A percentile compares a stretch with the other conserved stretches of the same genome.
Evolutionary conservation across 768 basidiomycete species (phyloP).

Genomic region (Boletellus sp.): DNA sequence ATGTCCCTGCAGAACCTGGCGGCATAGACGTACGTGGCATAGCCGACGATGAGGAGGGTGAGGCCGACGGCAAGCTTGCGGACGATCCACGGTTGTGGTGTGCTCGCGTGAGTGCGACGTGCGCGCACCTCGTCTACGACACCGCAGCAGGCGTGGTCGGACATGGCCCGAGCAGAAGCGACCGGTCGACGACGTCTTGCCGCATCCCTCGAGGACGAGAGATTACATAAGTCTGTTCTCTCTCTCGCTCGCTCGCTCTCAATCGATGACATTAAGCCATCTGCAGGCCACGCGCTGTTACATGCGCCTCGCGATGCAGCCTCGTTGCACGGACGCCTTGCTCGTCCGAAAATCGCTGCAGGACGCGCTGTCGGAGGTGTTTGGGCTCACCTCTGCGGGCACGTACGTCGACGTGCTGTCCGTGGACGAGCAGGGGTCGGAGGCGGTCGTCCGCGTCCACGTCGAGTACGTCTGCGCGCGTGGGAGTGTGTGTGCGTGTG

Average conservation of each 20-base stretch:
- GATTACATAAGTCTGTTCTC: constrained; percentile 20
- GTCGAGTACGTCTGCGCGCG: constrained; percentile 12
- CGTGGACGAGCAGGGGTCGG: constrained; percentile 30
- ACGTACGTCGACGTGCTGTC: constrained; percentile 60
- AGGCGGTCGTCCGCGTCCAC: constrained; percentile 22
- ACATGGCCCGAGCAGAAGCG: constrained; percentile 13
- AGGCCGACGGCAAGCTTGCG: constrained; percentile 66
- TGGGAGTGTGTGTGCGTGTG: no score
- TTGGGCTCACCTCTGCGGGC: constrained; percentile 50
- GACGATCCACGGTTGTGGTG: constrained; percentile 69
- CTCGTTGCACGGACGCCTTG: constrained; percentile 38
- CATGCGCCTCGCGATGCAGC: constrained; percentile 21
- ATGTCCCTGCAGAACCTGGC: constrained; percentile 68
- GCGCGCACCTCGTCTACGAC: constrained; percentile 49
- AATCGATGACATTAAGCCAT: no score
- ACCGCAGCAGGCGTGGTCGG: constrained; percentile 40
- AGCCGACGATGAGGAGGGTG: constrained; percentile 57
- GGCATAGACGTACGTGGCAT: constrained; percentile 76
- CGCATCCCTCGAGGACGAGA: constrained; percentile 6
- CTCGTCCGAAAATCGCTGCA: constrained; percentile 52
- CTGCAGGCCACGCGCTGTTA: constrained; percentile 22
- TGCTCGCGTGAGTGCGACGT: constrained; percentile 36
- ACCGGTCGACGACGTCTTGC: constrained; percentile 4
- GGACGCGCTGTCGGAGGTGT: constrained; percentile 50
- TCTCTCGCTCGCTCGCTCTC: no score